These are phyloP conservation scores for Diplocarpon mali DNA, from an alignment of 2,329 filamentous ascomycete genomes.

Conservation along the genomic window DNA sequence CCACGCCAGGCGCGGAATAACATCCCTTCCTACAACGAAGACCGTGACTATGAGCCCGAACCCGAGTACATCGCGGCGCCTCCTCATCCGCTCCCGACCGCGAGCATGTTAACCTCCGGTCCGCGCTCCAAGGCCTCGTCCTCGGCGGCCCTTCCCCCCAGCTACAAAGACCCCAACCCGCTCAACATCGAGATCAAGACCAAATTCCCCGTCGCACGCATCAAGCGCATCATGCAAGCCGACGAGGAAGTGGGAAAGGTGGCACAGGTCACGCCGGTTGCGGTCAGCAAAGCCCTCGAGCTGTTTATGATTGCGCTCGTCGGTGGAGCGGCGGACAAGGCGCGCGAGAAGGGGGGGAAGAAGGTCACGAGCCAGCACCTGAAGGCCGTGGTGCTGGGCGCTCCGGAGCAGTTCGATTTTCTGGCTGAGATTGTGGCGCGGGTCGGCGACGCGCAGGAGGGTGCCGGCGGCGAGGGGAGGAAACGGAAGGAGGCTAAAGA, in stretches of 20 bases:
- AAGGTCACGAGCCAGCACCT: conserved; percentile 83
- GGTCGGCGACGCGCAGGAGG: conserved; percentile 46
- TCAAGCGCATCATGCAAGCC: conserved; percentile 99
- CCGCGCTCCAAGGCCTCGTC: conserved; percentile 2
- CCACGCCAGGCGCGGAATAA: conserved; percentile 4
- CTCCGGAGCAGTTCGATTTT: conserved; percentile 84
- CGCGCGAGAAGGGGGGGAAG: conserved; percentile 73
- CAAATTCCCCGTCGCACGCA: conserved; percentile 92
- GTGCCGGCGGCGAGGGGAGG: conserved; percentile 19
- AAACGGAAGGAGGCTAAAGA: conserved; percentile 19
- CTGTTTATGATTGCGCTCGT: conserved; percentile 96
- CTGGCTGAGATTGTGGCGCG: conserved; percentile 81
- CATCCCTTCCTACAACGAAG: conserved; percentile 6
- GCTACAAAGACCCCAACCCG: conserved; percentile 32
- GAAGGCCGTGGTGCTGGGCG: conserved; percentile 77
- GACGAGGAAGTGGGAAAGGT: conserved; percentile 98
- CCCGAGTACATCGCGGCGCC: background rate
- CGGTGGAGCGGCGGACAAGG: conserved; percentile 75
- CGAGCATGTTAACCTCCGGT: conserved; percentile 3
- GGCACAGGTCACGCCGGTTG: conserved; percentile 91
- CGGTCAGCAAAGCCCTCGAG: conserved; percentile 88
- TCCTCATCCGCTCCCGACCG: conserved; percentile 9
- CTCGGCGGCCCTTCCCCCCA: background rate
- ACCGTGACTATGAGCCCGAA: conserved; percentile 1
- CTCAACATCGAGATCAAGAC: conserved; percentile 64